Base-by-base conservation (phyloP, 1,284 basidiomycete genomes). In the Bjerkandera adusta region DNA sequence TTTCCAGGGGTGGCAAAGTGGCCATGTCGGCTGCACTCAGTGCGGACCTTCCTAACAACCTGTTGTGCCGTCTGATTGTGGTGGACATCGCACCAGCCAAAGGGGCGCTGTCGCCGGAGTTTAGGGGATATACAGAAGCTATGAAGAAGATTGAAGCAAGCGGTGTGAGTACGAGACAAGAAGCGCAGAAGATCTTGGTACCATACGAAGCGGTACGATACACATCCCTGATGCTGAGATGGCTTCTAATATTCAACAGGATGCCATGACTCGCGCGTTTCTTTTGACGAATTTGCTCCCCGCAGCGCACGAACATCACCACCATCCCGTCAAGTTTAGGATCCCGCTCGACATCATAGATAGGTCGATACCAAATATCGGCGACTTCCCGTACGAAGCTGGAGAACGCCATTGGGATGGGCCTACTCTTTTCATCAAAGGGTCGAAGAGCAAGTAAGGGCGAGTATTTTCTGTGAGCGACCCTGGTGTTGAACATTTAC, bases 1-100 rank as follows among this genome's bases (percentile, higher is more conserved):
- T 16, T 2, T 33, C 15, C 50, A 91, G 88, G 87, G 92, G 92
- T 48, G 92, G 92, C 11, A 95, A 95, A 65, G 87, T 83, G 1
- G 88, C 85, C 0, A 92, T 92, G 89, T 63, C 84, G 1, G 68
- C 89, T 24, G 89, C 91, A 0, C 75, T 95, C 18, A 62, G 74
- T 58, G 68, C 77, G 24, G 61, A 71, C 3, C 70, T 76, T 15
- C 73, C 76, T 3, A 41, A 64, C 13, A 68, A 66, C 37, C 66
- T 72, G 2, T 64, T 95, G 13, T 67, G 74, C 11, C 71, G 81
- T 32, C 75, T 94, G n/a, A 75, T 94, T 42, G 76, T 91, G 5
- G 89, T 78, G 8, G 92, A 95, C 64, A 90, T 95, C 50, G 76
- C 89, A 0, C 92, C 92, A 1, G 71, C 80, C 1, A 72, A 74